These are phyloP conservation scores for Endotrypanum monterogeii DNA, from an alignment of 208 protist genomes.

Conservation along the genomic window DNA sequence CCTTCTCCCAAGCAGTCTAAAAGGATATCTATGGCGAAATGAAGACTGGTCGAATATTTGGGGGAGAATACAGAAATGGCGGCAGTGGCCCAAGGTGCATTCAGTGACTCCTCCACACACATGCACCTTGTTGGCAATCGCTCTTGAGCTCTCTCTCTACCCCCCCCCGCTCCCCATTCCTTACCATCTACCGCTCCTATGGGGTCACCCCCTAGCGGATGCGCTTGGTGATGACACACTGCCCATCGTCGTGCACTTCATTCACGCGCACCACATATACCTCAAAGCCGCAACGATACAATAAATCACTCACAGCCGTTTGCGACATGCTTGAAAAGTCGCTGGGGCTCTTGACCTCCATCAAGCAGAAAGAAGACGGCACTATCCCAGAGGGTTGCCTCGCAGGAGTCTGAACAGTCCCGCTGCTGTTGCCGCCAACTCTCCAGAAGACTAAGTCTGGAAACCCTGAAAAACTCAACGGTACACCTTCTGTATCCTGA, in stretches of 20 bases:
- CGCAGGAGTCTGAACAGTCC: background rate
- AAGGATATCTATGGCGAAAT: too few species aligned
- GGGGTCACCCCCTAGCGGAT: constrained; percentile 6
- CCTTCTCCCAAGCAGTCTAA: too few species aligned
- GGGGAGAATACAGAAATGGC: too few species aligned
- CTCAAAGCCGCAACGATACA: constrained; percentile 71
- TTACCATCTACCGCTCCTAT: background rate
- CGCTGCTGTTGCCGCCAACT: background rate
- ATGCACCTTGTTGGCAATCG: background rate
- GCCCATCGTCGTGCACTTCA: constrained; percentile 52
- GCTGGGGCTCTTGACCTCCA: constrained; percentile 82
- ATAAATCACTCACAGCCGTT: constrained; percentile 61
- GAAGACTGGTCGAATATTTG: too few species aligned
- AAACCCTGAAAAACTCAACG: constrained; percentile 66
- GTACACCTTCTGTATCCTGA: constrained; percentile 48
- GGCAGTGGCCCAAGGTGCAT: too few species aligned
- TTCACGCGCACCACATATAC: constrained; percentile 91
- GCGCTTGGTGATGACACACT: constrained; percentile 23
- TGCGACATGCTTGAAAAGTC: constrained; percentile 76
- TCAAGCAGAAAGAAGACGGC: constrained; percentile 43
- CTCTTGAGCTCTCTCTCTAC: background rate
- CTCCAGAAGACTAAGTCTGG: constrained; percentile 81
- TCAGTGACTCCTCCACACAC: background rate
- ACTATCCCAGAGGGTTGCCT: background rate
- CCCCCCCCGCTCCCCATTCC: too few species aligned